Conservation (phyloP, 2,329 filamentous ascomycete genomes). For the Clonostachys rosea region DNA sequence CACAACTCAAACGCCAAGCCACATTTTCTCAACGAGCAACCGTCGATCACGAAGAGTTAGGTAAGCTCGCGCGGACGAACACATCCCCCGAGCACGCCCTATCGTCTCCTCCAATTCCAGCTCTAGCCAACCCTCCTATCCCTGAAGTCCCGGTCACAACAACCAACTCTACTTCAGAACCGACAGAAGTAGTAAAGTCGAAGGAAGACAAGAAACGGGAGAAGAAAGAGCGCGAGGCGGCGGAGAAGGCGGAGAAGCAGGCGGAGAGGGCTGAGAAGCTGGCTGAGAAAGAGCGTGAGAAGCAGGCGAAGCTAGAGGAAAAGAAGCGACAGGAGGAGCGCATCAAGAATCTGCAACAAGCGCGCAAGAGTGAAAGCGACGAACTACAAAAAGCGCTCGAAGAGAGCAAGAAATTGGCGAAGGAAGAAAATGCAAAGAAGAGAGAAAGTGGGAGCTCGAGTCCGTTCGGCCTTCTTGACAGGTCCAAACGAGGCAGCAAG, state of each 20-base stretch:
- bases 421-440: constrained; percentile 38
- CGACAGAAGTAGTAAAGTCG: constrained; percentile 16
- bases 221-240: constrained; percentile 61
- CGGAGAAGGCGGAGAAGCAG: constrained; percentile 52
- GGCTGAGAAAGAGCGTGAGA: constrained; percentile 26
- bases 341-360: constrained; percentile 39
- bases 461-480: constrained; percentile 48
- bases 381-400: constrained; percentile 62
- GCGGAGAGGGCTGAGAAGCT: constrained; percentile 42
- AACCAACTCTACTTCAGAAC: neutral
- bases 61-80: constrained; percentile 59
- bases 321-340: constrained; percentile 21
- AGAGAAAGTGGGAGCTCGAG: constrained; percentile 32
- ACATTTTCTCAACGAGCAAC: constrained; percentile 41
- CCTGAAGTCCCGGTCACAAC: no score
- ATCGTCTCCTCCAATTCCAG: constrained; percentile 4
- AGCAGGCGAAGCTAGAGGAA: constrained; percentile 24
- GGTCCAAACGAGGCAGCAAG: constrained; percentile 69
- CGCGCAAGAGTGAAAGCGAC: constrained; percentile 51
- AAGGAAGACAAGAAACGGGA: constrained; percentile 62
- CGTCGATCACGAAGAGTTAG: constrained; percentile 46
- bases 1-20: constrained; percentile 38
- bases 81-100: constrained; percentile 48
- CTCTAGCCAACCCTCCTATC: neutral
- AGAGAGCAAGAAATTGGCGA: constrained; percentile 58